Evolutionary conservation across 768 basidiomycete species (phyloP).

Genomic region (Hirschioporus abietinus): DNA sequence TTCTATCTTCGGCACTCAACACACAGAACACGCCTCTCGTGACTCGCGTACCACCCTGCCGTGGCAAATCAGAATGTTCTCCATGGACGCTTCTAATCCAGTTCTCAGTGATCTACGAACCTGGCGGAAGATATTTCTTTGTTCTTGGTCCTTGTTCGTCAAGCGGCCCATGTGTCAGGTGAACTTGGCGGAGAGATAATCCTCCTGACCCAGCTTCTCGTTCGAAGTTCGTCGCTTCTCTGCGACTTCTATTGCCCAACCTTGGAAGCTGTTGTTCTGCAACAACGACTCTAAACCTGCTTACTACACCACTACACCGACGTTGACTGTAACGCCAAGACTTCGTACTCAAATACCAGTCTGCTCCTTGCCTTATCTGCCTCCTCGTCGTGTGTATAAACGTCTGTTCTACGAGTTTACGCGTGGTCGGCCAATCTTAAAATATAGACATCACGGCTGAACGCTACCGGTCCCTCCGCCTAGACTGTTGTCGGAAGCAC

Average conservation of each 20-base stretch:
- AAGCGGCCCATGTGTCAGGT: neutral
- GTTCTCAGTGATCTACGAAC: neutral
- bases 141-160: neutral
- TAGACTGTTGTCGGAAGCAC: neutral
- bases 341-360: neutral
- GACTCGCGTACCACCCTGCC: neutral
- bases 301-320: neutral
- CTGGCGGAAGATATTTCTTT: neutral
- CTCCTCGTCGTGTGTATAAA: neutral
- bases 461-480: neutral
- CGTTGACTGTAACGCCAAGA: neutral
- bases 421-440: neutral
- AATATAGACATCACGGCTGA: slow-evolving; percentile 1
- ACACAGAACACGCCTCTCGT: neutral
- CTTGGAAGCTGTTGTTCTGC: neutral
- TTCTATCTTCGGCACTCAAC: neutral
- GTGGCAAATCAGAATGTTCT: slow-evolving; percentile 1
- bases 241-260: neutral
- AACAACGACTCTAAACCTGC: neutral
- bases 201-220: neutral
- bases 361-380: neutral
- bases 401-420: neutral
- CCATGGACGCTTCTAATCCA: neutral
- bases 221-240: neutral
- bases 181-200: neutral